phyloP scores from a whole-genome alignment of 2,329 filamentous ascomycete genomes.

The Proliferodiscus dingleyae region DNA sequence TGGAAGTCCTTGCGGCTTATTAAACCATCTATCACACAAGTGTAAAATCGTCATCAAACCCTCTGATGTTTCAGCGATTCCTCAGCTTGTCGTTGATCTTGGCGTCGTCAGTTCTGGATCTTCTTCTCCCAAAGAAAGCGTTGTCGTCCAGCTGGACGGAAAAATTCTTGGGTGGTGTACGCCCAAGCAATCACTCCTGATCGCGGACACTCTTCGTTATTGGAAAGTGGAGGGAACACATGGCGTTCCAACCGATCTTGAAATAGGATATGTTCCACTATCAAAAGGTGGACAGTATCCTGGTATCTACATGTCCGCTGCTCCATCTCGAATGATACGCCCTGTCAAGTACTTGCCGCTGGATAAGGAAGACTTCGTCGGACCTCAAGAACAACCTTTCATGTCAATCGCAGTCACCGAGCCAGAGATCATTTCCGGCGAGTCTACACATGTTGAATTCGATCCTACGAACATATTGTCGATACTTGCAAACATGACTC shows the following conservation, averaged over 20 bases:
- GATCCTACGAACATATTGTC: constrained; percentile 95
- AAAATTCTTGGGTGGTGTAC: constrained; percentile 86
- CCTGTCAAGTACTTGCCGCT: constrained; percentile 89
- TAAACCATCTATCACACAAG: constrained; percentile 94
- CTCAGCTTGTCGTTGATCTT: constrained; percentile 69
- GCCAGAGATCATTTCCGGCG: constrained; percentile 77
- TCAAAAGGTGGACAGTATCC: constrained; percentile 93
- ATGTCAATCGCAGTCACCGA: constrained; percentile 97
- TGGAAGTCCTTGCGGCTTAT: constrained; percentile 86
- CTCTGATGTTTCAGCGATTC: constrained; percentile 70
- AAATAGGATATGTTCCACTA: constrained; percentile 86
- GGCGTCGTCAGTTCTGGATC: constrained; percentile 74
- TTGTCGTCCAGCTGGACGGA: constrained; percentile 87
- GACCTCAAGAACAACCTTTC: constrained; percentile 92
- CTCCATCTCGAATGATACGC: constrained; percentile 79
- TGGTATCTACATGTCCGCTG: constrained; percentile 88
- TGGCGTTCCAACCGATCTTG: constrained; percentile 74
- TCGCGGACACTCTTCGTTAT: constrained; percentile 81
- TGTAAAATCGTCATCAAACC: constrained; percentile 79
- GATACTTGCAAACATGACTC: constrained; percentile 97
- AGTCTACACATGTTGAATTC: constrained; percentile 90
- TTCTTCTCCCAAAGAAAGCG: constrained; percentile 74
- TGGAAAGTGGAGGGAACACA: constrained; percentile 93
- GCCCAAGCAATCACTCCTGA: constrained; percentile 72
- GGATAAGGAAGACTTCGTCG: constrained; percentile 81